Evolutionary conservation across 2,329 filamentous ascomycete species (phyloP).

Genomic region (Colletotrichum navitas): DNA sequence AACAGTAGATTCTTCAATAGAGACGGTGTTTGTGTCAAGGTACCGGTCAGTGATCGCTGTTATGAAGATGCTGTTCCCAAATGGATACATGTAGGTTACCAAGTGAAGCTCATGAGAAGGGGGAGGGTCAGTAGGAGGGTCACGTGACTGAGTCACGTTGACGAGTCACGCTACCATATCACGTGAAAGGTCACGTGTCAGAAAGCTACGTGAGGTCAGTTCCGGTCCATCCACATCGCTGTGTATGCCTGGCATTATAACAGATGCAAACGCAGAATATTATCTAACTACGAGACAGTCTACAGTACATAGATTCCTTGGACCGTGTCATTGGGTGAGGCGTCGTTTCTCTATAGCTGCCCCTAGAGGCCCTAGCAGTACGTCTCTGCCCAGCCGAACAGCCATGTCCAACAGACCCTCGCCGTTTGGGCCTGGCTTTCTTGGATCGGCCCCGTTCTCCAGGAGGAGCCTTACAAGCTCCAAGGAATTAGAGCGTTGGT

Average conservation of each 20-base stretch:
- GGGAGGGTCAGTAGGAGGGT: too few relatives aligned
- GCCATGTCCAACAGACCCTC: background rate
- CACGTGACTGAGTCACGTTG: too few relatives aligned
- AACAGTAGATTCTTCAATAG: background rate
- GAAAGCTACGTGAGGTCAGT: too few relatives aligned
- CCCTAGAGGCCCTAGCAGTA: rapidly evolving
- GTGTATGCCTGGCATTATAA: too few relatives aligned
- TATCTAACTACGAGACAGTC: too few relatives aligned
- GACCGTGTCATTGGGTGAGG: background rate
- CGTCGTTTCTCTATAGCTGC: background rate
- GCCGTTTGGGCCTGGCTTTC: background rate
- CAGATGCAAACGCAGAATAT: too few relatives aligned
- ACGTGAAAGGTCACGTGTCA: background rate
- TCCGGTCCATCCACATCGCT: too few relatives aligned
- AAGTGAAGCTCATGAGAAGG: background rate
- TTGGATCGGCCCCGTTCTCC: background rate
- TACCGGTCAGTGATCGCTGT: background rate
- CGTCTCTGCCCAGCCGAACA: rapidly evolving
- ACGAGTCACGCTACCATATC: too few relatives aligned
- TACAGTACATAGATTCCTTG: background rate
- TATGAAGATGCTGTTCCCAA: background rate
- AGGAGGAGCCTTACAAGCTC: background rate
- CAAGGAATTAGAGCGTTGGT: too few relatives aligned
- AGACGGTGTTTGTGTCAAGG: background rate
- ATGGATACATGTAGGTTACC: too few relatives aligned